Conservation (phyloP, 164 flowering plant species). For the Aristolochia fimbriata region DNA sequence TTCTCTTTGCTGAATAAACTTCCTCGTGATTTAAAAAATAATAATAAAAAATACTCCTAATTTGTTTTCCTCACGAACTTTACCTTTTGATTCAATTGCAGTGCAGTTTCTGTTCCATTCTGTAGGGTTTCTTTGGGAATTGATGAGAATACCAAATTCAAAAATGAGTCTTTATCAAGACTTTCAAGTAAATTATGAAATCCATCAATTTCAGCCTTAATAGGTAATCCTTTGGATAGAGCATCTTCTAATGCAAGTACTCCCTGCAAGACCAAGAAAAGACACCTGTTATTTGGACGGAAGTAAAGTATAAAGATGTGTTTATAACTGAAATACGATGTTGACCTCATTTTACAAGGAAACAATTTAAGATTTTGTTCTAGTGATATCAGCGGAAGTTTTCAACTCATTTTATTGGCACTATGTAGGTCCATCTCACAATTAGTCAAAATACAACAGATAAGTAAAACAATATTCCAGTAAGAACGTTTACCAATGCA, state of each 20-base stretch:
- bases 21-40: neutral
- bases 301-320: too few relatives aligned
- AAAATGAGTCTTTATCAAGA: slow-evolving; percentile 58
- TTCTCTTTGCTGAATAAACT: too few relatives aligned
- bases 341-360: neutral
- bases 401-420: neutral
- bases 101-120: slow-evolving; percentile 55
- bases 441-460: neutral
- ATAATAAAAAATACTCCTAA: neutral
- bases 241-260: slow-evolving; percentile 91
- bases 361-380: neutral
- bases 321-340: too few relatives aligned
- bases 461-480: neutral
- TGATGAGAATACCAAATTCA: slow-evolving; percentile 73
- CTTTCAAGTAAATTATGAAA: slow-evolving; percentile 54
- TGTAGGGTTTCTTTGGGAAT: slow-evolving; percentile 68
- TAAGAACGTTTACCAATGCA: slow-evolving; percentile 51
- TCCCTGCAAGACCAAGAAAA: slow-evolving; percentile 35
- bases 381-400: neutral
- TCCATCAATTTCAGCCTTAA: slow-evolving; percentile 60
- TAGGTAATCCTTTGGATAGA: slow-evolving; percentile 75
- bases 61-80: slow-evolving; percentile 8
- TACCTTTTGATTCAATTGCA: slow-evolving; percentile 76
- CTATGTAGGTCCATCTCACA: too few relatives aligned
- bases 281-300: too few relatives aligned